These are phyloP conservation scores for Cystoderma amianthinum DNA, from an alignment of 768 basidiomycete species.

Conservation along the genomic window DNA sequence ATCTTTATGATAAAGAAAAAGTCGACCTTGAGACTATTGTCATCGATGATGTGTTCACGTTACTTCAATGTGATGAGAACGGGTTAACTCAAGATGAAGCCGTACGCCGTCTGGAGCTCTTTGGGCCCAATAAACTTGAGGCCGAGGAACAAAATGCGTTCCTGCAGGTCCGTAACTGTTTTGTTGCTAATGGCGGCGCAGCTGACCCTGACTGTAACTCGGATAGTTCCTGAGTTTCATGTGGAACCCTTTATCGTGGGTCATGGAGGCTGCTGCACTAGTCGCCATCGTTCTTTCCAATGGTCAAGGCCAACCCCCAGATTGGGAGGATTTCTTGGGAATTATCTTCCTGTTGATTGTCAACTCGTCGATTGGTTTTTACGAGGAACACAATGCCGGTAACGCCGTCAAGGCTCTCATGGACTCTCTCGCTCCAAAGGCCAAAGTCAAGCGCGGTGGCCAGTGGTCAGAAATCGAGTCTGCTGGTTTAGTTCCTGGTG, in stretches of 20 bases:
- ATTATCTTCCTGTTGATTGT: slow-evolving; percentile 86
- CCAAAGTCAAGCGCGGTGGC: slow-evolving; percentile 84
- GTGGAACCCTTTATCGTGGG: slow-evolving; percentile 99
- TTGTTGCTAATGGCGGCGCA: too few species aligned
- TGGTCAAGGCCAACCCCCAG: slow-evolving; percentile 78
- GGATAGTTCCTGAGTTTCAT: slow-evolving; percentile 87
- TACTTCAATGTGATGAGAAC: slow-evolving; percentile 82
- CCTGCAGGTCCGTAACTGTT: slow-evolving; percentile 63
- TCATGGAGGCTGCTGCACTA: slow-evolving; percentile 95
- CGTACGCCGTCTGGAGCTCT: slow-evolving; percentile 77
- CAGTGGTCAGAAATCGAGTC: slow-evolving; percentile 90
- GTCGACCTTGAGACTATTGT: slow-evolving; percentile 97
- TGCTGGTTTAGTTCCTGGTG: slow-evolving; percentile 84
- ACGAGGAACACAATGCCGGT: slow-evolving; percentile 95
- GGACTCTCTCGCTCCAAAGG: slow-evolving; percentile 98
- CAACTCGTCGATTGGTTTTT: slow-evolving; percentile 98
- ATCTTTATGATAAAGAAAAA: slow-evolving; percentile 97
- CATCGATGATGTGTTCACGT: slow-evolving; percentile 94
- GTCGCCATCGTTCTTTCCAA: slow-evolving; percentile 96
- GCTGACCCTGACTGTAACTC: slow-evolving; percentile 1
- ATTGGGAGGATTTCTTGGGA: slow-evolving; percentile 98
- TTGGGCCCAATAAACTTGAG: slow-evolving; percentile 95
- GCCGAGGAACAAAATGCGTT: slow-evolving; percentile 86
- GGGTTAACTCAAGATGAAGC: slow-evolving; percentile 79
- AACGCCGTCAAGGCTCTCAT: slow-evolving; percentile 99